Percentiles rank a stretch among this genome's conserved stretches.
phyloP scores from a whole-genome alignment of 2,329 filamentous ascomycete species.

The Calonectria ilicicola region DNA sequence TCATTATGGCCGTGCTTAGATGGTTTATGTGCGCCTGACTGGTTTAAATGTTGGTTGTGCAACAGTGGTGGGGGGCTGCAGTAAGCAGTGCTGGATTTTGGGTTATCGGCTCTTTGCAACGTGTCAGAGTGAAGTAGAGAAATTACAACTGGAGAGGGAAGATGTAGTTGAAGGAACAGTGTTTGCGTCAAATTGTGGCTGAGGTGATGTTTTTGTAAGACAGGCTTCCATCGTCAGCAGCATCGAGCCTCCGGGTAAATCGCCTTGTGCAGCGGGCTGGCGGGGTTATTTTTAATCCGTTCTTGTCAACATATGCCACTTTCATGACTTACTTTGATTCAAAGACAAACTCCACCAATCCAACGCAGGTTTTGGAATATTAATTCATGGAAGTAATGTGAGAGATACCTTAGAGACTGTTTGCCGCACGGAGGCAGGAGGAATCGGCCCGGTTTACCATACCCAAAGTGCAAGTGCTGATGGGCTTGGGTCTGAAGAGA shows the following conservation, averaged over 20 bases:
- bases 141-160: no score
- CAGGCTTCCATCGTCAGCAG: background rate
- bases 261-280: background rate
- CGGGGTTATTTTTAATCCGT: constrained; percentile 9
- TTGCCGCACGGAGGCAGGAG: background rate
- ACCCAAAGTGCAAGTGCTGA: background rate
- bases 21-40: background rate
- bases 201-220: background rate
- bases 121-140: background rate
- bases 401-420: background rate
- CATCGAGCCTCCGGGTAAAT: background rate
- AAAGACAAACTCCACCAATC: background rate
- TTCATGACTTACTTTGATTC: background rate
- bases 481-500: no score
- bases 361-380: background rate
- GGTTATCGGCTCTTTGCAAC: no score
- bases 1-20: background rate
- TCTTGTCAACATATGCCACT: background rate
- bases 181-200: background rate
- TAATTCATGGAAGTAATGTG: background rate
- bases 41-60: background rate
- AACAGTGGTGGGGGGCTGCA: background rate
- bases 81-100: background rate
- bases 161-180: background rate
- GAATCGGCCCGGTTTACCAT: background rate